phyloP scores from a whole-genome alignment of 371 early-diverging fungal genomes.

The Entomophthora muscae region DNA sequence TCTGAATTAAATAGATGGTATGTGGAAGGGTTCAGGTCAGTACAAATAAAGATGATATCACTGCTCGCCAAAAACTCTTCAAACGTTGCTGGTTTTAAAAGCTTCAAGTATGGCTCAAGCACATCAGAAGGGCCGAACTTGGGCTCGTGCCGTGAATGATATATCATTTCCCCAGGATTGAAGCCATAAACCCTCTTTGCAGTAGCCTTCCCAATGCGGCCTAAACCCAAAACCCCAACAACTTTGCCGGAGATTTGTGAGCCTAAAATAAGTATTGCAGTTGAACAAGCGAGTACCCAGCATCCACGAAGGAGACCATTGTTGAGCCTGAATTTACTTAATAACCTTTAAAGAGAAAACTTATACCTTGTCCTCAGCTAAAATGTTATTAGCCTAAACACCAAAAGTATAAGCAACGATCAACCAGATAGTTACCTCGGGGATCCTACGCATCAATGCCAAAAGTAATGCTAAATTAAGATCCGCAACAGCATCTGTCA shows the following conservation, averaged over 20 bases:
- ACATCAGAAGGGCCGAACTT: background rate
- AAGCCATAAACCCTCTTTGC: conserved; percentile 50
- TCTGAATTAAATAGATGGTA: conserved; percentile 42
- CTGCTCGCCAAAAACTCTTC: conserved; percentile 33
- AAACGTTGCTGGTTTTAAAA: conserved; percentile 12
- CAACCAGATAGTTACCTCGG: conserved; percentile 20
- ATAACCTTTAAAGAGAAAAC: conserved; percentile 17
- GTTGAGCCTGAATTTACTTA: conserved; percentile 36
- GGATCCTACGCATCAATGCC: conserved; percentile 46
- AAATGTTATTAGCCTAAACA: background rate
- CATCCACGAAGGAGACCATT: conserved; percentile 52
- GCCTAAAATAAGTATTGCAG: conserved; percentile 1
- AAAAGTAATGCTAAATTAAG: conserved; percentile 53
- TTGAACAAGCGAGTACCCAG: conserved; percentile 42
- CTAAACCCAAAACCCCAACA: conserved; percentile 68
- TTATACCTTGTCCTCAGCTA: background rate
- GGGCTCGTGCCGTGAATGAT: conserved; percentile 20
- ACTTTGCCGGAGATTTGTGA: conserved; percentile 19
- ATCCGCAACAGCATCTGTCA: conserved; percentile 80
- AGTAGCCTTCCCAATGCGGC: conserved; percentile 66
- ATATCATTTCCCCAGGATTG: conserved; percentile 32
- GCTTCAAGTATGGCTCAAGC: background rate
- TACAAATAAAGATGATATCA: conserved; percentile 57
- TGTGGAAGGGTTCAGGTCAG: conserved; percentile 50
- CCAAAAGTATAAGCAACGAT: background rate